A percentile compares a stretch with the other conserved stretches of the same genome.
Conservation (phyloP, 805 yeast species). For the Tanozyma kutaoensis region DNA sequence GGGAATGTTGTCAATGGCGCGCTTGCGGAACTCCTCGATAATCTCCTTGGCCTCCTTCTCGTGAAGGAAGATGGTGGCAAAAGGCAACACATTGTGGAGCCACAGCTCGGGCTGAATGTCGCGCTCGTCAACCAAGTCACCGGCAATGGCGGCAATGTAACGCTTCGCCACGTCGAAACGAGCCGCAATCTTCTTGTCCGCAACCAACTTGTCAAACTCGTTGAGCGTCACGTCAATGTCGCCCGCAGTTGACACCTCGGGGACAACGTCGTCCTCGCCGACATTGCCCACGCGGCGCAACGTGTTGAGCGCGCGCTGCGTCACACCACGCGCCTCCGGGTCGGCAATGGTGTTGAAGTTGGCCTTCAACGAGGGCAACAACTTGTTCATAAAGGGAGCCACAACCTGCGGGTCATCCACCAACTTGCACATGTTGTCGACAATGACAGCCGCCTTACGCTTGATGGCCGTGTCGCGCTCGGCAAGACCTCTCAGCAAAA, state of each 20-base stretch:
- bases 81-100: conserved; percentile 81
- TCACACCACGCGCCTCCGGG: conserved; percentile 99
- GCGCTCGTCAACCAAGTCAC: conserved; percentile 98
- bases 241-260: conserved; percentile 99
- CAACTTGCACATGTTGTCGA: conserved; percentile 99
- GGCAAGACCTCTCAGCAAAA: conserved; percentile 97
- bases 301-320: conserved; percentile 92
- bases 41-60: conserved; percentile 81
- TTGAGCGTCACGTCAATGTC: conserved; percentile 77
- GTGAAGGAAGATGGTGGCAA: conserved; percentile 92
- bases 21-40: conserved; percentile 90
- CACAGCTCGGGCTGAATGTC: conserved; percentile 80
- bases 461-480: conserved; percentile 99
- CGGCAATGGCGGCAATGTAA: conserved; percentile 93
- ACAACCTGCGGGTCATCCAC: conserved; percentile 99
- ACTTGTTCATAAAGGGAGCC: conserved; percentile 95
- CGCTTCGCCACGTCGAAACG: conserved; percentile 70
- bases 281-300: conserved; percentile 98
- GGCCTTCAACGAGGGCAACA: conserved; percentile 91
- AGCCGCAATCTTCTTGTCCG: conserved; percentile 50
- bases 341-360: conserved; percentile 97
- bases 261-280: conserved; percentile 77
- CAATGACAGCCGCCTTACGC: conserved; percentile 99
- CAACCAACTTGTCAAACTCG: conserved; percentile 64
- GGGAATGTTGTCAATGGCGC: conserved; percentile 97